A percentile compares a stretch with the other conserved stretches of the same genome.
Evolutionary conservation across 495 filamentous ascomycete species (phyloP).

Genomic region (Viridothelium virens): DNA sequence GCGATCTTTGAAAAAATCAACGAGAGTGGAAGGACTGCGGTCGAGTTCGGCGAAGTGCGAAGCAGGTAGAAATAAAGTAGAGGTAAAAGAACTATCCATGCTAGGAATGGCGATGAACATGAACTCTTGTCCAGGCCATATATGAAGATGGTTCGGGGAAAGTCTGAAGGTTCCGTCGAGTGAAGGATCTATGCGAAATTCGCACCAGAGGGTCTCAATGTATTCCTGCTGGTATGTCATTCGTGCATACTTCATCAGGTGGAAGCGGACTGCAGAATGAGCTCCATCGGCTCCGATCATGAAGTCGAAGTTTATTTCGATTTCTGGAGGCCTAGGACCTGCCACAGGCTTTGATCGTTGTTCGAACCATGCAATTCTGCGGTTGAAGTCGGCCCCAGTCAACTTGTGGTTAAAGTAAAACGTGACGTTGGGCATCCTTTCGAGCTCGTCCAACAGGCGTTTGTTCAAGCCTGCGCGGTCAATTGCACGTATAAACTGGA

Average conservation of each 20-base stretch:
- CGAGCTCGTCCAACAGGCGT: constrained; percentile 74
- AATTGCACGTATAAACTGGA: constrained; percentile 50
- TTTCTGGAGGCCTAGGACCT: constrained; percentile 38
- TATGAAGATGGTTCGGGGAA: constrained; percentile 87
- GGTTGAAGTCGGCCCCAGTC: constrained; percentile 72
- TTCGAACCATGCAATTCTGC: constrained; percentile 83
- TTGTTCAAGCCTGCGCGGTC: constrained; percentile 83
- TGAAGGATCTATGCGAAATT: constrained; percentile 68
- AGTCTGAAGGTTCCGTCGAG: constrained; percentile 59
- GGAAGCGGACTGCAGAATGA: constrained; percentile 79
- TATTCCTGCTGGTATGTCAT: constrained; percentile 93
- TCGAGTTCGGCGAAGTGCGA: constrained; percentile 52
- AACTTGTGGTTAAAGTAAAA: constrained; percentile 90
- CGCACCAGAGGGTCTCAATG: constrained; percentile 95
- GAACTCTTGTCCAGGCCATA: constrained; percentile 80
- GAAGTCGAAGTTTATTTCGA: constrained; percentile 78
- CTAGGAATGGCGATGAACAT: constrained; percentile 99
- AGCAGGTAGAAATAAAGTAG: constrained; percentile 80
- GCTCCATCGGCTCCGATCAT: constrained; percentile 95
- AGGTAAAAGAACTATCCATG: constrained; percentile 84
- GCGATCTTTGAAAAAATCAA: constrained; percentile 64
- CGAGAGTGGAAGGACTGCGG: constrained; percentile 46
- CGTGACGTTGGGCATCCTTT: constrained; percentile 74
- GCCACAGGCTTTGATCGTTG: constrained; percentile 30
- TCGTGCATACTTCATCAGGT: constrained; percentile 86